Base-by-base conservation (phyloP, 2,329 filamentous ascomycete species). In the Aspergillus pseudoterreus region DNA sequence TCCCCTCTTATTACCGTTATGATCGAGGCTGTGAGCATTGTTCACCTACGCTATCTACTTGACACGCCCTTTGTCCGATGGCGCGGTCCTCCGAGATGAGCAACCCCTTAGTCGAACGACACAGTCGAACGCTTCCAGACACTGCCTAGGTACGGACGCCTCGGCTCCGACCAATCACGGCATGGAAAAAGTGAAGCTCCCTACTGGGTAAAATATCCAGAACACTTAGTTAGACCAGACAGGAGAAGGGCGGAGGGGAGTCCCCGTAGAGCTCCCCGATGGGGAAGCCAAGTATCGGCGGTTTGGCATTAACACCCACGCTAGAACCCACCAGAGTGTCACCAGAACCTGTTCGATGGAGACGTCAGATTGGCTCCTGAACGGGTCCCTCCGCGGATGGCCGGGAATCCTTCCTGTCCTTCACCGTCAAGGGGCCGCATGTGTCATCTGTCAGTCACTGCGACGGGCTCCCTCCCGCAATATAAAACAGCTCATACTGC, bases 311-410 rank as follows among this genome's bases (percentile, higher is more conserved):
- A 60, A 56, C 52, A 43, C 47, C 47, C 48, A 57, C 57, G 58
- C 64, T 67, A 68, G 66, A 68, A 65, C 55, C 54, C 64, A 58
- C 64, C 67, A 67, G 65, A 66, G 54, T 51, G 50, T 54, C 55
- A 51, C 56, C 62, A 57, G 64, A 66, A 67, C 53, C 49, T 45
- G 51, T 52, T 52, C 50, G 43, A 50, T 63, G 61, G 63, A 55
- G 60, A 60, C 60, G 52, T 63, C 57, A 59, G 46, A 57, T 55
- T 56, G 51, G 24, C 30, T 42, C 43, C 47, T 53, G 46, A 50
- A 36, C 33, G 33, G 24, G 36, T 21, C 42, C 19, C 27, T 27
- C 32, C 32, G 17, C 44, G 19, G 30, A 11, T 27, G 36, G 10
- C 12, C 12, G 15, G 15, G 6, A 21, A 15, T 48, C 17, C 8